These are phyloP conservation scores for Hypseocharis bilobata DNA, from an alignment of 441 rosid species.

Conservation along the genomic window DNA sequence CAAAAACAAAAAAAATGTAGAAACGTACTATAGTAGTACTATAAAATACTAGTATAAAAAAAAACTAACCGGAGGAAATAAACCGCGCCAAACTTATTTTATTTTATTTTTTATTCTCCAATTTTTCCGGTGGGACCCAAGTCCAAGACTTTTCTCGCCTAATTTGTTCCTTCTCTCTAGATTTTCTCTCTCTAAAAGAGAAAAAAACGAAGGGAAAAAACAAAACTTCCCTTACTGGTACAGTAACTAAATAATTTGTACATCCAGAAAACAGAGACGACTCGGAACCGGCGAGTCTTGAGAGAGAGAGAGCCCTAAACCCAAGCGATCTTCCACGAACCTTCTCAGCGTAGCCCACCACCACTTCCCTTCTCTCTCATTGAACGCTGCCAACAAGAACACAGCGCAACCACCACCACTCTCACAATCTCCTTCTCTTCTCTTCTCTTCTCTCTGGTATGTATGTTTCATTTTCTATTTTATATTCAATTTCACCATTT, in stretches of 20 bases:
- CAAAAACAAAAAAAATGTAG: too few species aligned
- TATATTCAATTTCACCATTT: background rate
- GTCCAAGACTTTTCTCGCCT: constrained; percentile 5
- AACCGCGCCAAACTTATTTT: too few species aligned
- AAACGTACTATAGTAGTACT: too few species aligned
- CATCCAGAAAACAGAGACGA: background rate
- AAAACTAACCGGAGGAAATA: too few species aligned
- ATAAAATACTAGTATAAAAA: too few species aligned
- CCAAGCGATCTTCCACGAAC: constrained; percentile 35
- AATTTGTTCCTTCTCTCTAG: background rate
- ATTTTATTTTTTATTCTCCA: too few species aligned
- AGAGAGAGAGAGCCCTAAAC: too few species aligned
- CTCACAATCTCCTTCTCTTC: background rate
- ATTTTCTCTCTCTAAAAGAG: background rate
- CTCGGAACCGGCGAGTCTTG: background rate
- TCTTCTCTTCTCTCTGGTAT: background rate
- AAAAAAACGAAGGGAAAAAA: too few species aligned
- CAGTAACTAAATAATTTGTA: too few species aligned
- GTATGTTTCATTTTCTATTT: background rate
- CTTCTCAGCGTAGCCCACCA: constrained; percentile 15
- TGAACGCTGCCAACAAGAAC: too few species aligned
- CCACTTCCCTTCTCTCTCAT: background rate
- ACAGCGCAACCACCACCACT: too few species aligned
- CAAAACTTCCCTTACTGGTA: too few species aligned
- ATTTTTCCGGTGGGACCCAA: constrained; percentile 24